Conservation (phyloP, 352 stramenopile genomes). For the Pythium rishiriense region DNA sequence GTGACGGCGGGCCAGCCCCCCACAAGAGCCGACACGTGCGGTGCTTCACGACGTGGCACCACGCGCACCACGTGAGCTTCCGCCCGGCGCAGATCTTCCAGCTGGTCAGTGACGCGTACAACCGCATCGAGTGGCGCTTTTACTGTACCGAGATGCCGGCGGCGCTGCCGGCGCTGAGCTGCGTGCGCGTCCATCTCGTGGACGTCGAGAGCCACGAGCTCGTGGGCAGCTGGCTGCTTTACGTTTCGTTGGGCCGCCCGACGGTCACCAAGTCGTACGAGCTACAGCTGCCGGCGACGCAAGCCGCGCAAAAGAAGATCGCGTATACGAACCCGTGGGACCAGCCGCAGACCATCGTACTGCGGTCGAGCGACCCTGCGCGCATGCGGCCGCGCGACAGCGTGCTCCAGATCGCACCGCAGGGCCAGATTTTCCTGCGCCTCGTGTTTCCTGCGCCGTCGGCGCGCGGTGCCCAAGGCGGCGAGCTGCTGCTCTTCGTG, state of each 20-base stretch:
- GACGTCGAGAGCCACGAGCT: constrained; percentile 90
- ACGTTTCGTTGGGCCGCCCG: constrained; percentile 69
- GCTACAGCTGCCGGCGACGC: constrained; percentile 59
- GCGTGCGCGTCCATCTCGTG: constrained; percentile 85
- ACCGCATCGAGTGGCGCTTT: constrained; percentile 86
- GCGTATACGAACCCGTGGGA: constrained; percentile 93
- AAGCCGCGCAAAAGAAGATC: constrained; percentile 90
- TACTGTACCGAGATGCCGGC: constrained; percentile 47
- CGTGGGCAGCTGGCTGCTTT: constrained; percentile 88
- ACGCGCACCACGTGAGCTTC: constrained; percentile 61
- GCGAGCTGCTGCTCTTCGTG: constrained; percentile 90
- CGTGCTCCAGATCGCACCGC: constrained; percentile 50
- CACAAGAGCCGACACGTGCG: constrained; percentile 35
- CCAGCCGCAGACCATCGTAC: constrained; percentile 70
- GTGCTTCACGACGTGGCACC: constrained; percentile 53
- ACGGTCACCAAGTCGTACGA: constrained; percentile 93
- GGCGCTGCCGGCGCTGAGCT: constrained; percentile 14
- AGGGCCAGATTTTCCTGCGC: constrained; percentile 55
- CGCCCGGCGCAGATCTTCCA: constrained; percentile 81
- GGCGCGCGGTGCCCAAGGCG: neutral
- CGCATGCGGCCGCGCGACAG: constrained; percentile 75
- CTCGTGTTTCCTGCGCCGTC: constrained; percentile 37
- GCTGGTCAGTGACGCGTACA: constrained; percentile 89
- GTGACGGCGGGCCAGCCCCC: constrained; percentile 45
- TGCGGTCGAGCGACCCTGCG: constrained; percentile 77